Evolutionary conservation across 2,329 filamentous ascomycete genomes (phyloP), one percentile per base, ranked within the genome.

Genomic region (Claviceps sp.): DNA sequence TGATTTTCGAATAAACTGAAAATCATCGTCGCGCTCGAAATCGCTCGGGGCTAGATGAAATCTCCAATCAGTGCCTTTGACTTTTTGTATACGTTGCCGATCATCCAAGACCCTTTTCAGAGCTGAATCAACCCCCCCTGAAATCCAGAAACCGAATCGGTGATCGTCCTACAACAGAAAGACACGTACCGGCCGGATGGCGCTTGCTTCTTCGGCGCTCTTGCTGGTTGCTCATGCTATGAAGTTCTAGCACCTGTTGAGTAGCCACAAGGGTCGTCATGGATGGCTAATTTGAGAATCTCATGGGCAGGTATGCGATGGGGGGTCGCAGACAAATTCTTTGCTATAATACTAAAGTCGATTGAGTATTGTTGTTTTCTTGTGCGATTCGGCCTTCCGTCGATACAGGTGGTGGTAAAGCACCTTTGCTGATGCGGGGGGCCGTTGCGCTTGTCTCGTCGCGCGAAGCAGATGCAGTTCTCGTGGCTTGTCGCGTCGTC

Each of bases 11-110:
- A 82, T 80, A 64, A 89, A 90, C 53, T 80, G 73, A 60, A 90
- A 90, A 56, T 86, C 86, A 60, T 85, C 86, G 70, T 86, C 82
- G 61, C 85, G 78, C 65, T 90, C 85, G 60, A 87, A 83, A 49
- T 69, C 65, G 45, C 61, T 60, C 55, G 62, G 62, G 56, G 69
- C 71, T 71, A 55, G 37, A 23, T 36, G n/a, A 14, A 2, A 26
- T n/a, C 22, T 22, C 39, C 38, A 49, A 26, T 49, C 39, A 49
- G 26, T 43, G 22, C 17, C 4, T n/a, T 34, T 26, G 1, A 13
- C 23, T 23, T 34, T 11, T 6, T 14, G 17, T 22, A 43, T 3
- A 43, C 20, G 20, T 13, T 43, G 40, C 20, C 11, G 16, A 43
- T 9, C 11, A 6, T 5, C 40, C 40, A 43, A 17, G 14, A 3